Evolutionary conservation across 352 stramenopile genomes (phyloP), one percentile per base, ranked within the genome.

Genomic region (Globisporangium acanthophoron): DNA sequence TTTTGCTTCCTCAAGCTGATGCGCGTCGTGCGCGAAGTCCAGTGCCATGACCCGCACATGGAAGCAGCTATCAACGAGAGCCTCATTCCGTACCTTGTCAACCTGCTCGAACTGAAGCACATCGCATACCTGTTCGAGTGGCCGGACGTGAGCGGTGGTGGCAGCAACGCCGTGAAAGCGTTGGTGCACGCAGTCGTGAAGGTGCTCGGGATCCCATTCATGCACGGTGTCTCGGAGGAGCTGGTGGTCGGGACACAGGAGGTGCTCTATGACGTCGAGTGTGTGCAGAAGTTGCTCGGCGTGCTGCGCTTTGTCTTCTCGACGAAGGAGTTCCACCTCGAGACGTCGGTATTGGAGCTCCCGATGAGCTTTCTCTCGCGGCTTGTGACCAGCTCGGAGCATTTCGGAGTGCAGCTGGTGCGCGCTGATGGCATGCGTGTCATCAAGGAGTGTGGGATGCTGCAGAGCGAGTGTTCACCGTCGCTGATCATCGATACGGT

Each of bases 1-100:
- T 91, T 94, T 55, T 95, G 76, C 53, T 85, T 93, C 18, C 69
- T 96, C 29, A 92, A 91, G 54, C 68, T 92, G 54, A 71, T 93
- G 49, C 76, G 80, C 15, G 81, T 83, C 54, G 67, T 96, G 5
- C 75, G 73, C 1, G 85, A 95, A 63, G 84, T 82, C 61, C 70
- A 81, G 54, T 72, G 70, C 54, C 73, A 65, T 50, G 65, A 80
- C 8, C 43, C 59, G 9, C 58, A 65, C 43, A 71, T 80, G 51
- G 76, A 88, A 52, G 49, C 74, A 0, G 60, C 71, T 3, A 68
- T 90, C 15, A 88, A 90, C 29, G 61, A 84, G 21, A 63, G 81
- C 37, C 53, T 92, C 0, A 69, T 90, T 24, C 65, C 80, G 7
- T 69, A 79, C 27, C 62, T 91, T 9, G 76, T 92, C 4, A 73